phyloP scores from a whole-genome alignment of 495 filamentous ascomycete genomes.

The Tuber umbilicatum region DNA sequence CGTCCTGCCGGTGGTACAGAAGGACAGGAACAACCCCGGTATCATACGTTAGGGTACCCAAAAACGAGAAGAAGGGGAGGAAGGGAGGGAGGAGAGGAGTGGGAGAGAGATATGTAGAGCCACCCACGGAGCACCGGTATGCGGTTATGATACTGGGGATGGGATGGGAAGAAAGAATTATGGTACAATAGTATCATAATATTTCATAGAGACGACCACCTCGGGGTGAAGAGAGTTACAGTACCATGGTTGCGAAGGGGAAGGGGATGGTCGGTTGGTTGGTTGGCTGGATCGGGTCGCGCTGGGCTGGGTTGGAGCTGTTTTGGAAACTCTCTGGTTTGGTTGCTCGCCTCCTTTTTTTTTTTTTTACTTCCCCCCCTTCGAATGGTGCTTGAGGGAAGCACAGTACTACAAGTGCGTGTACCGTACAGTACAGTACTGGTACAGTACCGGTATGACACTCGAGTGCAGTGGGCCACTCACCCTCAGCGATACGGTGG shows the following conservation, averaged over 20 bases:
- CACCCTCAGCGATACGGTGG: not conserved
- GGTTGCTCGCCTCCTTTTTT: not conserved
- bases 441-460: not conserved
- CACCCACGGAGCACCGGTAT: not conserved
- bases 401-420: too few relatives aligned
- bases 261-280: not conserved
- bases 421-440: not conserved
- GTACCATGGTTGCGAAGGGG: not conserved
- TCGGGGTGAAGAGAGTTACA: not conserved
- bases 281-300: not conserved
- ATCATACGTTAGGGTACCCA: not conserved
- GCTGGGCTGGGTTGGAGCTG: not conserved
- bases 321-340: not conserved
- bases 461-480: not conserved
- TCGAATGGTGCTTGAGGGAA: not conserved
- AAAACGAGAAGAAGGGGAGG: not conserved
- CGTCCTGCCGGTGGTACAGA: not conserved
- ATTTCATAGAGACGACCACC: too few relatives aligned
- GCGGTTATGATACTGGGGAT: not conserved
- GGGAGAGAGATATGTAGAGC: not conserved
- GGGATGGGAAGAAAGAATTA: not conserved
- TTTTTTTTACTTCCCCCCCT: not conserved
- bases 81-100: not conserved
- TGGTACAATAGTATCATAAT: too few relatives aligned
- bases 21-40: not conserved